Conservation (phyloP, 768 basidiomycete species). For the Peribolospora kevripleyi region DNA sequence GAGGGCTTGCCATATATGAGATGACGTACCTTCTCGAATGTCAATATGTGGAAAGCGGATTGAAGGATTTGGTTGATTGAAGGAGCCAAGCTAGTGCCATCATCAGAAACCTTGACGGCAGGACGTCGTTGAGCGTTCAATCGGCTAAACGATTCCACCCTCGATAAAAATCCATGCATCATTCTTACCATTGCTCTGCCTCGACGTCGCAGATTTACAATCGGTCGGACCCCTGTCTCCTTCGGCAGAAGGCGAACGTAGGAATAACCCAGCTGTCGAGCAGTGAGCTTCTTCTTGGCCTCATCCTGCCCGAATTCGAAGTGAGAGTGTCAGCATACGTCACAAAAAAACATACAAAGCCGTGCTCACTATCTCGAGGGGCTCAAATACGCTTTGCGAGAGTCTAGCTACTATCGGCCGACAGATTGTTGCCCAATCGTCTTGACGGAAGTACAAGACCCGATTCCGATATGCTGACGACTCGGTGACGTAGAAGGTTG, state of each 20-base stretch:
- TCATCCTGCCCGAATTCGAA: constrained; percentile 27
- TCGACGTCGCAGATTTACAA: constrained; percentile 52
- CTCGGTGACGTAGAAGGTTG: constrained; percentile 81
- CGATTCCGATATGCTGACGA: constrained; percentile 60
- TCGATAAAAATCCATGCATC: constrained; percentile 18
- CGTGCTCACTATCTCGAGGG: constrained; percentile 36
- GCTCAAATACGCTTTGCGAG: constrained; percentile 40
- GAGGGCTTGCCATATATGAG: too few species aligned
- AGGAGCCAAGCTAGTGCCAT: constrained; percentile 12
- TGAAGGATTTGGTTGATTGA: constrained; percentile 77
- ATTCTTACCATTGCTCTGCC: constrained; percentile 18
- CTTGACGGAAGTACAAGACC: constrained; percentile 75
- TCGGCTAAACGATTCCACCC: constrained; percentile 12
- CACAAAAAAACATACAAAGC: background rate
- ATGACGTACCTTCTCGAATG: constrained; percentile 49
- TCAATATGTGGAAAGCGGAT: constrained; percentile 62
- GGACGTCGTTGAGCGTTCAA: background rate
- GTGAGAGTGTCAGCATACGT: background rate
- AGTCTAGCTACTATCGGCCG: constrained; percentile 57
- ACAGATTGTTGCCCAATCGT: constrained; percentile 73
- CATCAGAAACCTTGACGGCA: background rate
- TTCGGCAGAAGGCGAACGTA: constrained; percentile 78
- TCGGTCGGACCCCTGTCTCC: constrained; percentile 79
- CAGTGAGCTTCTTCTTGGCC: constrained; percentile 39
- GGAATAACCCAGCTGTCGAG: constrained; percentile 54